Base-by-base conservation (phyloP, 305 asterid species). In the Solanum hybrid region DNA sequence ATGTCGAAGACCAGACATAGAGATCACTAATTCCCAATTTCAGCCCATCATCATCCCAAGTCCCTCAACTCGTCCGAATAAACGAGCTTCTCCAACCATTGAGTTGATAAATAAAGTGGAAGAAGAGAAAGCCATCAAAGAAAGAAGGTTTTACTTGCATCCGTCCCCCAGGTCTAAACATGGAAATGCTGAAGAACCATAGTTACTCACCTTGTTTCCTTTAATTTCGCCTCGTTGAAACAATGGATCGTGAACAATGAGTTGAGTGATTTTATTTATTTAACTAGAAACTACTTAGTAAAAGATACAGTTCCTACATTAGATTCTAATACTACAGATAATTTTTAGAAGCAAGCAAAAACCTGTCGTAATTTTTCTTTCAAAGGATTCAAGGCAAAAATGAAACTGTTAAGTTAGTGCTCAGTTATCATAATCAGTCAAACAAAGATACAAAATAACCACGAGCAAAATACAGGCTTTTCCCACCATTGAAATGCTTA, bases 151-250 rank as follows among this genome's bases (percentile, higher is more conserved):
- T 74, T 91, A 93, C 84, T 85, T 92, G 37, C 93, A 90, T 75
- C 93, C 89, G 1, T 90, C 91, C 2, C 93, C 94, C 2, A 82
- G 89, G 33, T 93, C 93, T 0, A 93, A 81, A 81, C 88, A 80
- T 28, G 89, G 87, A 76, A 51, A 37, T 87, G 35, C 86, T 14
- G 40, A 90, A 14, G 91, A 90, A 61, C 92, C 93, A 5, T 92
- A 91, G 90, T 81, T 93, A 80, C 93, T 93, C 11, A 74, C 92
- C 29, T 87, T 92, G 91, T 93, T 93, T 89, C 93, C 94, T 34
- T 80, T 90, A 12, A 86, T 75, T 14, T 90, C 91, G 1, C 93
- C 92, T 26, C 69, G 13, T 69, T 69, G 69, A 40, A 82, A 40
- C 69, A 42, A 82, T 26, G n/a, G 18, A 81, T 39, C 35, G 22